These are phyloP conservation scores for Sequoiadendron giganteum DNA, from an alignment of 75 land plant genomes.

Conservation along the genomic window DNA sequence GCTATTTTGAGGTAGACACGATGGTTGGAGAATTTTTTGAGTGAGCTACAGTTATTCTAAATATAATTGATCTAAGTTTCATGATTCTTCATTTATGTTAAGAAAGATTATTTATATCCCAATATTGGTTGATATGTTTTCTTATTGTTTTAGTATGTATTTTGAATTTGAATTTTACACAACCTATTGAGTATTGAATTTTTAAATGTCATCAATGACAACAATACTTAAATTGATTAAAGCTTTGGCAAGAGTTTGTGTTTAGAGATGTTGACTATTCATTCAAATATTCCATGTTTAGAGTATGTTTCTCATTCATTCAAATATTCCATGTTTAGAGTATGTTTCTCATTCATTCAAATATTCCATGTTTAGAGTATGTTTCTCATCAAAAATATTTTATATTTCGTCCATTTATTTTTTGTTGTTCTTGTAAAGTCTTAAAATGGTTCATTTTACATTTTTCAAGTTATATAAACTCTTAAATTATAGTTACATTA, in stretches of 20 bases:
- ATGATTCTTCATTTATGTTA: neutral
- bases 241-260: neutral
- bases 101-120: neutral
- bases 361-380: too few species aligned
- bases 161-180: neutral
- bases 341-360: too few species aligned
- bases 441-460: neutral
- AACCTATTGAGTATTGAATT: neutral
- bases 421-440: neutral
- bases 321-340: too few species aligned
- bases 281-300: neutral
- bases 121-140: neutral
- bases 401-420: too few species aligned
- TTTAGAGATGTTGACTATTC: neutral
- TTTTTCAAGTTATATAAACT: neutral
- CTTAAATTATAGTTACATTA: neutral
- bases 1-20: too few species aligned
- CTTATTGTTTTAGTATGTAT: neutral
- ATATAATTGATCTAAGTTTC: conserved; percentile 74
- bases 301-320: too few species aligned
- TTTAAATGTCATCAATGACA: neutral
- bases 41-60: too few species aligned
- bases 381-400: neutral
- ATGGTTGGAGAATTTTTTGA: too few species aligned
- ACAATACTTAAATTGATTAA: neutral